These are phyloP conservation scores for Euphorbia lathyris DNA, from an alignment of 345 rosid species.

Conservation along the genomic window DNA sequence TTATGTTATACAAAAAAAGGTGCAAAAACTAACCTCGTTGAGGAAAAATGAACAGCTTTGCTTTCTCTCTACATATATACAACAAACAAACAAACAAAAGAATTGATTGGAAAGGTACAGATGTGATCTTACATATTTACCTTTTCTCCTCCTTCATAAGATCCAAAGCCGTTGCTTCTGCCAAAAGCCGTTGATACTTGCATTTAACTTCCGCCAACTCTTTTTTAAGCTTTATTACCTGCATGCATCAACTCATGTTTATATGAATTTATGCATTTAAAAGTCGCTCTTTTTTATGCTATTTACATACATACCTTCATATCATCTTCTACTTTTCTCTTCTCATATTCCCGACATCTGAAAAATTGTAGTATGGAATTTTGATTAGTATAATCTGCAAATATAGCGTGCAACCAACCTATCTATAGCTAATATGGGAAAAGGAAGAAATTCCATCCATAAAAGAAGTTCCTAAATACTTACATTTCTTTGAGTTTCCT, in stretches of 20 bases:
- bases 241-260: constrained; percentile 12
- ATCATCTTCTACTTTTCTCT: constrained; percentile 48
- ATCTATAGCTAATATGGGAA: neutral
- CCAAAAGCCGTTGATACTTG: constrained; percentile 39
- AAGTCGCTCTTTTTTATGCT: neutral
- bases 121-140: constrained; percentile 28
- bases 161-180: constrained; percentile 40
- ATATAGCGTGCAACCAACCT: too few relatives aligned
- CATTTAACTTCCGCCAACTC: constrained; percentile 42
- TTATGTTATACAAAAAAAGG: too few relatives aligned
- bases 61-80: neutral
- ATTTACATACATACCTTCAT: constrained; percentile 45
- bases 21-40: too few relatives aligned
- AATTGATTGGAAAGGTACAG: too few relatives aligned
- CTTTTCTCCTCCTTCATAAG: constrained; percentile 35
- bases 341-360: constrained; percentile 71
- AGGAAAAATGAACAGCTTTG: too few relatives aligned
- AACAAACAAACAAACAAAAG: neutral
- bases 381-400: too few relatives aligned
- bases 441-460: neutral
- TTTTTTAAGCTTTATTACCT: constrained; percentile 48
- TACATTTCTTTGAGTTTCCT: constrained; percentile 59
- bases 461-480: constrained; percentile 26
- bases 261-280: neutral
- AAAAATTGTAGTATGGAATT: neutral